Base-by-base conservation (phyloP, 2,329 filamentous ascomycete genomes). In the Talaromyces rugulosus region DNA sequence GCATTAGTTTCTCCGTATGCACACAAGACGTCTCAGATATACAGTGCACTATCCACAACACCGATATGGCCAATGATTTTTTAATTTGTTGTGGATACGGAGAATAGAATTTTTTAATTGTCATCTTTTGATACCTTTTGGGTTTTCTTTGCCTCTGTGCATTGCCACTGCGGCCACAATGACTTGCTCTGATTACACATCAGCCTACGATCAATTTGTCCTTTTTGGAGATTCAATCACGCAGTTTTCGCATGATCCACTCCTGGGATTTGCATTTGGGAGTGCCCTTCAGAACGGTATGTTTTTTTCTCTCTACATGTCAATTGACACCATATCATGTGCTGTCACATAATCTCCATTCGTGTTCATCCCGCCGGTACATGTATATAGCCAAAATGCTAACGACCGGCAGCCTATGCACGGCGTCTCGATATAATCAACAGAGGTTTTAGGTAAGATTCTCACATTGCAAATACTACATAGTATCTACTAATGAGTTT, bases 161-260 rank as follows among this genome's bases (percentile, higher is more conserved):
- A 16, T n/a, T 40, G 36, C 36, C 34, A 50, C 50, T 18, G 56
- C 50, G 18, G 34, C 55, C 56, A 62, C 12, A 36, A 62, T 62
- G 60, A 40, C 36, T 7, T 40, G n/a, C 36, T 40, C 36, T n/a
- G 36, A 18, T 27, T 34, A 18, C 55, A 62, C 23, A 34, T n/a
- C 50, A 16, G 36, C 33, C 16, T 89, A 89, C 69, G 87, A 89
- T 56, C 90, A 93, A 71, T 81, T 93, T 68, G 81, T 98, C 65
- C 85, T 98, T 28, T 90, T 98, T 65, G 94, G 94, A 60, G 95
- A 98, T 78, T 96, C 91, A 34, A 88, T 98, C 64, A 88, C 94
- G 56, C 87, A 98, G 71, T 80, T 83, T 50, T 84, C 87, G 1
- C 84, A 84, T 65, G 80, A 83, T 40, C 80, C 87, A 56, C 76